These are phyloP conservation scores for Colletotrichum camelliae DNA, from an alignment of 2,329 filamentous ascomycete genomes.

Conservation along the genomic window DNA sequence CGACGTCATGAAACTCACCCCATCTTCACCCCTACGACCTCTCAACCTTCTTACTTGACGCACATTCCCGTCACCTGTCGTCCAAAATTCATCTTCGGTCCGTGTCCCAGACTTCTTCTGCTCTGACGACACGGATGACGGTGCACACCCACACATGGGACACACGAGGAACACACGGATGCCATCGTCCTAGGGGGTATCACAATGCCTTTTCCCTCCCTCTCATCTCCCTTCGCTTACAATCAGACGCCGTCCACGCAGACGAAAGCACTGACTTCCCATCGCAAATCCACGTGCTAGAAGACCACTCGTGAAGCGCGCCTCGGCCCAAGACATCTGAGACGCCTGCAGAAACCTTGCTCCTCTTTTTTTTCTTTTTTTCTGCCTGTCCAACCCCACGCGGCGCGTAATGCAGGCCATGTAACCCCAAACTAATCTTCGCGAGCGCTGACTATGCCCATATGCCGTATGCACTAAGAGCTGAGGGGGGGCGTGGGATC, in stretches of 20 bases:
- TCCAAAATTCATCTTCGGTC: not conserved
- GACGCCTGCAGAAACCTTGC: slow-evolving; percentile 2
- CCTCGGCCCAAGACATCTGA: slow-evolving; percentile 10
- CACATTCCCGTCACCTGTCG: not conserved
- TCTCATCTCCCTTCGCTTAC: not conserved
- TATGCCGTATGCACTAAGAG: not conserved
- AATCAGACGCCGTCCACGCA: not conserved
- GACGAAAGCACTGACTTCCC: not conserved
- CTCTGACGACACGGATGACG: slow-evolving; percentile 12
- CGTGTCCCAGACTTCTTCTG: not conserved
- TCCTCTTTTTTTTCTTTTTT: not conserved
- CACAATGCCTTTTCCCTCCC: not conserved
- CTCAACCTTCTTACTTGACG: not conserved
- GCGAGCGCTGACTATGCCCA: not conserved
- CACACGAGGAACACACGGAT: not conserved
- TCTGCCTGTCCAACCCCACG: not conserved
- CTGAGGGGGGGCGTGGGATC: not conserved
- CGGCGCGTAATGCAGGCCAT: not conserved
- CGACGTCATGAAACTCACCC: not conserved
- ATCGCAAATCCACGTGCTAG: not conserved
- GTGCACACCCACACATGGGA: not conserved
- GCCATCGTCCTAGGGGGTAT: not conserved
- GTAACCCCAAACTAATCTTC: not conserved
- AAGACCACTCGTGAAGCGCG: not conserved
- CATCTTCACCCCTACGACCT: not conserved